Percentiles rank a stretch among this genome's conserved stretches.
These are phyloP conservation scores for Beauveria australis DNA, from an alignment of 2,329 filamentous ascomycete genomes.

Conservation along the genomic window DNA sequence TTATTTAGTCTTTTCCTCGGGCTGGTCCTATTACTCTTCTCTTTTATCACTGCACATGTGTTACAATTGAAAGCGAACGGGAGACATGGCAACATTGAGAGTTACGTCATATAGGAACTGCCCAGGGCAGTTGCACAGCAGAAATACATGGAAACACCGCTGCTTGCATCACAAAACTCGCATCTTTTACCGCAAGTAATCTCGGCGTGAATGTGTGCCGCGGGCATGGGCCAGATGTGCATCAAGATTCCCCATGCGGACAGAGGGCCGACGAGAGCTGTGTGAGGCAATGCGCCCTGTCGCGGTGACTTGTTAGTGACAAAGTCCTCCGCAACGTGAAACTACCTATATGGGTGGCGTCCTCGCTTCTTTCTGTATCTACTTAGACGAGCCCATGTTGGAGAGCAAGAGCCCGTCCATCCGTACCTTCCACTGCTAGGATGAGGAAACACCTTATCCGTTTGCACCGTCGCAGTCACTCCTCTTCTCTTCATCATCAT, in stretches of 20 bases:
- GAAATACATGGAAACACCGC: background rate
- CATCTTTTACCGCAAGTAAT: background rate
- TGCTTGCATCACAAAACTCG: background rate
- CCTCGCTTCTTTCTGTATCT: background rate
- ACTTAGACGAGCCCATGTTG: background rate
- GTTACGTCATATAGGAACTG: background rate
- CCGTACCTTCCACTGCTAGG: background rate
- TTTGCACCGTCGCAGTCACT: background rate
- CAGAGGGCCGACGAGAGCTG: too few species aligned
- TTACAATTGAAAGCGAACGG: background rate
- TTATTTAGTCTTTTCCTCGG: background rate
- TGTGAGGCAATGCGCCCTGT: background rate
- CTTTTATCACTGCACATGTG: background rate
- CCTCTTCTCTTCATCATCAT: background rate
- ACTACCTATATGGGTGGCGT: background rate
- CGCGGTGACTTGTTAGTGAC: background rate
- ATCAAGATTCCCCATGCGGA: too few species aligned
- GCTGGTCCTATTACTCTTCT: conserved; percentile 1
- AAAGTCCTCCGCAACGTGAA: background rate
- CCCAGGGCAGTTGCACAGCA: background rate
- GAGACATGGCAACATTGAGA: background rate
- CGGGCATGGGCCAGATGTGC: background rate
- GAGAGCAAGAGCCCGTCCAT: background rate
- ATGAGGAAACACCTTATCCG: background rate
- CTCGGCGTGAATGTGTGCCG: background rate